Conservation (phyloP, 805 yeast species). For the Lachancea sp. region DNA sequence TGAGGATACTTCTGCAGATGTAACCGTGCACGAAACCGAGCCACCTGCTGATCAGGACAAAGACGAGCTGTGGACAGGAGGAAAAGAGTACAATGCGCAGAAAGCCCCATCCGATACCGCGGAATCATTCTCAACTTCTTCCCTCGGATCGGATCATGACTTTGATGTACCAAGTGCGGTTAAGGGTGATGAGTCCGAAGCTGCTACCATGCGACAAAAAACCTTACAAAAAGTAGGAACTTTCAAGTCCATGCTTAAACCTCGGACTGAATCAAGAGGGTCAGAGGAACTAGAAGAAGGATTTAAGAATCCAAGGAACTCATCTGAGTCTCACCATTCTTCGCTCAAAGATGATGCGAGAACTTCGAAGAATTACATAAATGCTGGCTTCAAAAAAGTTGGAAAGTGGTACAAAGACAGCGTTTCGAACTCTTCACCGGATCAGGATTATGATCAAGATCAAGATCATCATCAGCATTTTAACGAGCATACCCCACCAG, state of each 20-base stretch:
- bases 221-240: slow-evolving; percentile 18
- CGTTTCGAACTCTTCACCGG: slow-evolving; percentile 10
- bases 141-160: background rate
- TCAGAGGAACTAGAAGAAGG: slow-evolving; percentile 15
- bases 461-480: too few relatives aligned
- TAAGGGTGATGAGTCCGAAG: background rate
- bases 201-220: slow-evolving; percentile 13
- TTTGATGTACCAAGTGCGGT: background rate
- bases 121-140: background rate
- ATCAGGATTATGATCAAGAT: too few relatives aligned
- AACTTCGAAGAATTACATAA: slow-evolving; percentile 35
- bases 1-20: background rate
- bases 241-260: slow-evolving; percentile 16
- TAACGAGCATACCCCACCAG: too few relatives aligned
- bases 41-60: slow-evolving; percentile 2
- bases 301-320: background rate
- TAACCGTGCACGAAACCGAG: slow-evolving; percentile 9
- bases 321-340: background rate
- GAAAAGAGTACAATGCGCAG: background rate
- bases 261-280: slow-evolving; percentile 12
- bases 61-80: background rate
- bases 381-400: slow-evolving; percentile 48
- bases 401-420: slow-evolving; percentile 59
- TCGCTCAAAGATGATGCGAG: slow-evolving; percentile 3
- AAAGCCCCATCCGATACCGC: background rate